These are phyloP conservation scores for Vitis rupestris DNA, from an alignment of 164 flowering plant genomes.

Conservation along the genomic window DNA sequence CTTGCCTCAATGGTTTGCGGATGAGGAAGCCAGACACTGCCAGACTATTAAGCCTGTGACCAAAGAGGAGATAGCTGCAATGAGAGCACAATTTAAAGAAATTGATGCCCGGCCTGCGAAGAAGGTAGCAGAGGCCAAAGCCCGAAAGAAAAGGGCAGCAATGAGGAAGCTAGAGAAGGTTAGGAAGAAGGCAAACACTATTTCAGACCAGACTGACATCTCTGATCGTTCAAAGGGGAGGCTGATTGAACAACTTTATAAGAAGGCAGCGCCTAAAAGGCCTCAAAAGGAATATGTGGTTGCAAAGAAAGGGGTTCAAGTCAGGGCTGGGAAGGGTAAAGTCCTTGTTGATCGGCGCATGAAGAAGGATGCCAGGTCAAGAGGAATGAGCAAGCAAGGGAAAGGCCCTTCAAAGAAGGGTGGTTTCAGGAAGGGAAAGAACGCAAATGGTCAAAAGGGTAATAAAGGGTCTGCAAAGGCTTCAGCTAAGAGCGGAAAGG, in stretches of 20 bases:
- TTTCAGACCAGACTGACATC: constrained; percentile 81
- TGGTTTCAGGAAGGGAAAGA: constrained; percentile 30
- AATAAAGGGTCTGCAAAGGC: constrained; percentile 47
- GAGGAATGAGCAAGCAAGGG: constrained; percentile 50
- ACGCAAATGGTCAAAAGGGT: constrained; percentile 39
- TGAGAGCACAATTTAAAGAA: constrained; percentile 83
- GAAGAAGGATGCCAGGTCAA: constrained; percentile 77
- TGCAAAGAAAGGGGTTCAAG: constrained; percentile 95
- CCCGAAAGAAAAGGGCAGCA: constrained; percentile 80
- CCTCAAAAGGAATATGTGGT: constrained; percentile 86
- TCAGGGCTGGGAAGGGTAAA: constrained; percentile 78
- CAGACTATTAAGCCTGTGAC: constrained; percentile 77
- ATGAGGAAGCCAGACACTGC: constrained; percentile 73
- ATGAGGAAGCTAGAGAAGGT: constrained; percentile 82
- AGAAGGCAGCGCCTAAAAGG: constrained; percentile 70
- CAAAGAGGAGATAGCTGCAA: constrained; percentile 81
- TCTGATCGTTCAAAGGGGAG: constrained; percentile 73
- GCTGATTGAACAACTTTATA: constrained; percentile 77
- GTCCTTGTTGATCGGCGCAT: constrained; percentile 83
- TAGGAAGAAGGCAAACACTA: constrained; percentile 75
- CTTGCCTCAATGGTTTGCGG: constrained; percentile 81
- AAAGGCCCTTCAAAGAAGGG: constrained; percentile 45
- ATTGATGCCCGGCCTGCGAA: constrained; percentile 93
- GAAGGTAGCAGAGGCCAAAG: constrained; percentile 92
- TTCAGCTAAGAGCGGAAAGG: constrained; percentile 25